Evolutionary conservation across 2,329 filamentous ascomycete genomes (phyloP).

Genomic region (Exophiala sp.): DNA sequence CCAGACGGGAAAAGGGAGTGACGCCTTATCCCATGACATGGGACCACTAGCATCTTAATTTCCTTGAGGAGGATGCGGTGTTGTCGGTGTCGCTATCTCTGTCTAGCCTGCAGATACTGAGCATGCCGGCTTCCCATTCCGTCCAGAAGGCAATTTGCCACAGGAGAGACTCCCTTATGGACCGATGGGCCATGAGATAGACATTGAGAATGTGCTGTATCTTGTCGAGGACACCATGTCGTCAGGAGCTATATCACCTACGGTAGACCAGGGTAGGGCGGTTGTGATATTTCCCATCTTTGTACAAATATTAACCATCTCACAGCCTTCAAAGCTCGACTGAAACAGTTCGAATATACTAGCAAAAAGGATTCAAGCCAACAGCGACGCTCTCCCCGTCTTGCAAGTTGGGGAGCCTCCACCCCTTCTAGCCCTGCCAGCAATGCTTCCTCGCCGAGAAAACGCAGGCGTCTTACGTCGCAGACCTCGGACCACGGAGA

Average conservation of each 20-base stretch:
- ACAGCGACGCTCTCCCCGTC: conserved; percentile 13
- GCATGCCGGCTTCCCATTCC: not conserved
- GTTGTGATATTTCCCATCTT: not conserved
- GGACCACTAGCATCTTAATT: not conserved
- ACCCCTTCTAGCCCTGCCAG: conserved; percentile 1
- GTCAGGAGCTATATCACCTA: not conserved
- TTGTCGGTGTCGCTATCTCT: not conserved
- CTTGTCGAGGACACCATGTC: not conserved
- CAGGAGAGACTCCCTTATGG: not conserved
- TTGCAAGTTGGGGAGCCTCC: conserved; percentile 1
- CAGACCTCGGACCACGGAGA: not conserved
- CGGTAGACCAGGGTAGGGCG: not conserved
- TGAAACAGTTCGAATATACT: conserved; percentile 20
- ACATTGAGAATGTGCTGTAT: no score
- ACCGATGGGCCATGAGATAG: not conserved
- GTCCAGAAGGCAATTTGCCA: not conserved
- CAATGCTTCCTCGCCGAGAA: conserved; percentile 8
- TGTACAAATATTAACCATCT: not conserved
- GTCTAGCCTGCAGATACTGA: not conserved
- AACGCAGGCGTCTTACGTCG: conserved; percentile 1
- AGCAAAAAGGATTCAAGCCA: not conserved
- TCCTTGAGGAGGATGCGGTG: not conserved
- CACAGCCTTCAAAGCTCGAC: conserved; percentile 16
- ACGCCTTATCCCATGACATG: no score
- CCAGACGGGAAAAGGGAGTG: no score